These are phyloP conservation scores for Sclerospora graminicola DNA, from an alignment of 352 stramenopile species.

Conservation along the genomic window DNA sequence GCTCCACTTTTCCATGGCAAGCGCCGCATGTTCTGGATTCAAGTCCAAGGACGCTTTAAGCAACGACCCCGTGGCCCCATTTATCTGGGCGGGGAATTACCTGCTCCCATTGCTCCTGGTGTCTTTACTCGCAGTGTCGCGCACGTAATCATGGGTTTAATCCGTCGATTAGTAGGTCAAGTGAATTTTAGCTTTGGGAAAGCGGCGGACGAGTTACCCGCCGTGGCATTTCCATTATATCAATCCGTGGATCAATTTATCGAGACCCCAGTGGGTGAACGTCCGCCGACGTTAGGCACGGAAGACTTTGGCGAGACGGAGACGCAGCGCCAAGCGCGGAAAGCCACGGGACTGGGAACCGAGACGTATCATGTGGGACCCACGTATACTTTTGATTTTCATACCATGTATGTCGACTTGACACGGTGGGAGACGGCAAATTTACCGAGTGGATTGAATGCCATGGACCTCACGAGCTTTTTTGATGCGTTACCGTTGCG, in stretches of 20 bases:
- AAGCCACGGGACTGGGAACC: constrained; percentile 36
- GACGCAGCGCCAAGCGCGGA: constrained; percentile 23
- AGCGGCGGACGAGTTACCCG: constrained; percentile 30
- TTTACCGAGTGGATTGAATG: constrained; percentile 49
- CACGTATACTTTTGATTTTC: constrained; percentile 85
- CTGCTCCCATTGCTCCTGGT: constrained; percentile 42
- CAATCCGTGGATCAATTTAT: constrained; percentile 79
- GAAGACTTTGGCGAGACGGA: constrained; percentile 59
- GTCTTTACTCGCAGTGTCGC: constrained; percentile 73
- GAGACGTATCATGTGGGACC: constrained; percentile 44
- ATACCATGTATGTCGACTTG: constrained; percentile 84
- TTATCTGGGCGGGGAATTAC: constrained; percentile 69
- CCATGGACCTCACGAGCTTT: constrained; percentile 69
- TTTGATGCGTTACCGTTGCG: constrained; percentile 64
- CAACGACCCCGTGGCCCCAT: constrained; percentile 34
- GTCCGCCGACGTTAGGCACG: constrained; percentile 39
- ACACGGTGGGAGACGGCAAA: constrained; percentile 74
- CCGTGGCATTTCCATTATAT: constrained; percentile 65
- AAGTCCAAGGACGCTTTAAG: constrained; percentile 83
- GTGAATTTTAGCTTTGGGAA: constrained; percentile 70
- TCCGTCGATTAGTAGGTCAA: constrained; percentile 49
- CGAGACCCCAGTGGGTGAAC: constrained; percentile 39
- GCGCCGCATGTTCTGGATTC: constrained; percentile 81
- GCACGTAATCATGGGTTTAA: constrained; percentile 67
- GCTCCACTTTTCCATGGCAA: constrained; percentile 46